A percentile compares a stretch with the other conserved stretches of the same genome.
Evolutionary conservation across 2,329 filamentous ascomycete species (phyloP).

Genomic region (Mycosphaerella sp.): DNA sequence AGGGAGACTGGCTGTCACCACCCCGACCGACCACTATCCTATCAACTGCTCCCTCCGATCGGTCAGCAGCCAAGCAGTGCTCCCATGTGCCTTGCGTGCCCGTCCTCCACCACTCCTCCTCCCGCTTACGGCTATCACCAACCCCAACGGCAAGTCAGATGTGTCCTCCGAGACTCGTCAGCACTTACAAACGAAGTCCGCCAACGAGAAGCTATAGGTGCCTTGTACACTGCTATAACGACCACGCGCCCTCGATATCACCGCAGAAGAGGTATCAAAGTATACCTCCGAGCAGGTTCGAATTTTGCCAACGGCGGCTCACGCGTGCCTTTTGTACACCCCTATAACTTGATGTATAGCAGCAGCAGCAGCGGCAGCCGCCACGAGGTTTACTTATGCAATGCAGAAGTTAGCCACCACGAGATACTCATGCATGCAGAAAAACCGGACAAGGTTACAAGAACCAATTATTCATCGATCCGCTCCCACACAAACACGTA

Average conservation of each 20-base stretch:
- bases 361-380: background rate
- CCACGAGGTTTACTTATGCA: background rate
- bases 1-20: slow-evolving; percentile 1
- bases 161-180: slow-evolving; percentile 4
- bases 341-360: background rate
- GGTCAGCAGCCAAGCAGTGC: slow-evolving; percentile 3
- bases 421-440: background rate
- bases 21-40: background rate
- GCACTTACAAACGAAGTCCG: background rate
- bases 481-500: background rate
- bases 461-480: background rate
- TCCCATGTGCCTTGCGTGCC: background rate
- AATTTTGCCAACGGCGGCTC: background rate
- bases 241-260: background rate
- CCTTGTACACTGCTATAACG: background rate
- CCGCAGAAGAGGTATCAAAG: background rate
- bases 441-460: background rate
- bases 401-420: background rate
- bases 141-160: background rate
- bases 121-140: background rate
- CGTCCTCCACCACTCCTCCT: background rate
- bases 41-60: background rate
- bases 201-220: slow-evolving; percentile 4
- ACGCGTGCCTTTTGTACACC: slow-evolving; percentile 8
- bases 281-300: background rate